Evolutionary conservation across 495 filamentous ascomycete genomes (phyloP).

Genomic region (Polyplosphaeria fusca): DNA sequence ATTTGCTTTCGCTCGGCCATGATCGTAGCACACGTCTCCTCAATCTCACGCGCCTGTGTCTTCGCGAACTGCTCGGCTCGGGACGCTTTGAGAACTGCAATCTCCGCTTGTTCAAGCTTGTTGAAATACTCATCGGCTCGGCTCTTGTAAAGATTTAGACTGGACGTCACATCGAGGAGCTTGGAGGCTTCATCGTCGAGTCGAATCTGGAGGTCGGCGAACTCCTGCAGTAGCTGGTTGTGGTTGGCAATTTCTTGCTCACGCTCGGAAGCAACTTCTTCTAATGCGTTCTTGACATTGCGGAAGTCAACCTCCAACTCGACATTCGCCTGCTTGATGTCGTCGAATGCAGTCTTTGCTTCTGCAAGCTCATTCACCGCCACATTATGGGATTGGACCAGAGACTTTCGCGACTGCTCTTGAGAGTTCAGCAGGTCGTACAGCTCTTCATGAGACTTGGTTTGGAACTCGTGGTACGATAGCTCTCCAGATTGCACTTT

Average conservation of each 20-base stretch:
- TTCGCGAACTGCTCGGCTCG: constrained; percentile 93
- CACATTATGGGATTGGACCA: constrained; percentile 81
- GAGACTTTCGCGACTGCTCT: constrained; percentile 77
- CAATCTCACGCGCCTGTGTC: constrained; percentile 79
- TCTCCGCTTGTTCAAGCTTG: constrained; percentile 96
- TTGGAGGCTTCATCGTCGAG: constrained; percentile 86
- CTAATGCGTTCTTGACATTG: constrained; percentile 76
- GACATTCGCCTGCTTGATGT: constrained; percentile 73
- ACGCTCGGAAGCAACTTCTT: constrained; percentile 68
- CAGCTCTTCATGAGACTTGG: constrained; percentile 90
- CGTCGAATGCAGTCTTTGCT: constrained; percentile 80
- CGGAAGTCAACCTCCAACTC: constrained; percentile 85
- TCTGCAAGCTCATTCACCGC: constrained; percentile 80
- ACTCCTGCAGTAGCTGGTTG: constrained; percentile 85
- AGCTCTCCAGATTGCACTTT: constrained; percentile 85
- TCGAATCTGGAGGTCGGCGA: constrained; percentile 88
- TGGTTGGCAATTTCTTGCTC: constrained; percentile 84
- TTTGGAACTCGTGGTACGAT: constrained; percentile 85
- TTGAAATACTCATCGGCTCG: constrained; percentile 95
- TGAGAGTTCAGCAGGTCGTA: constrained; percentile 92
- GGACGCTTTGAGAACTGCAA: constrained; percentile 86
- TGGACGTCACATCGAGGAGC: constrained; percentile 77
- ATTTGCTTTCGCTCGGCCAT: constrained; percentile 91
- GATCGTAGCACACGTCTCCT: constrained; percentile 84
- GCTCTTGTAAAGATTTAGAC: constrained; percentile 83